Evolutionary conservation across 805 yeast genomes (phyloP).

Genomic region (Saturnispora bothae): DNA sequence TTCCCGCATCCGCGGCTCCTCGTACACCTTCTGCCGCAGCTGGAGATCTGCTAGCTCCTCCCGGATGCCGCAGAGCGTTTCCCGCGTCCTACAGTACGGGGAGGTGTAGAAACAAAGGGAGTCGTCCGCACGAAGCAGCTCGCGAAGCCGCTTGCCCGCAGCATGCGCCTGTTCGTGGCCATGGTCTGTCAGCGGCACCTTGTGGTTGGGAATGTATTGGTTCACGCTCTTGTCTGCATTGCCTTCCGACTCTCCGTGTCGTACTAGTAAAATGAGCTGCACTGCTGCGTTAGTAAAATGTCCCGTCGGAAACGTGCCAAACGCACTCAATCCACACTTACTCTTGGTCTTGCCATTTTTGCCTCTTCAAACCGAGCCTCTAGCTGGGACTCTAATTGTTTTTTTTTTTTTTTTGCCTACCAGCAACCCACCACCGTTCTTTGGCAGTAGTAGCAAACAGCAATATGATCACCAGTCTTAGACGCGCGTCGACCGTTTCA

Average conservation of each 20-base stretch:
- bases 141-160: slow-evolving; percentile 44
- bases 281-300: slow-evolving; percentile 11
- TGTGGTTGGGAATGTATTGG: slow-evolving; percentile 68
- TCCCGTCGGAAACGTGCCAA: no score
- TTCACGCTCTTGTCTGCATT: slow-evolving; percentile 80
- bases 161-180: slow-evolving; percentile 57
- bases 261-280: slow-evolving; percentile 56
- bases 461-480: no score
- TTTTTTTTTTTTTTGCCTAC: neutral
- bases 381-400: neutral
- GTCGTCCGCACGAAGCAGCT: slow-evolving; percentile 32
- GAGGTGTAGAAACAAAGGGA: slow-evolving; percentile 72
- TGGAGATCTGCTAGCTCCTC: slow-evolving; percentile 36
- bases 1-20: slow-evolving; percentile 87
- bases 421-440: slow-evolving; percentile 2
- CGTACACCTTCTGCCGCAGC: slow-evolving; percentile 49
- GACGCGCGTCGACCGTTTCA: no score
- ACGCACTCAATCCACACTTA: no score
- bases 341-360: slow-evolving; percentile 34
- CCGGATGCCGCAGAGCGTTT: slow-evolving; percentile 65
- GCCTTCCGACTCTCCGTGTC: slow-evolving; percentile 93
- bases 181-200: slow-evolving; percentile 55
- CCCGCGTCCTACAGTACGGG: slow-evolving; percentile 76
- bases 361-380: no score
- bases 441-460: no score